A percentile compares a stretch with the other conserved stretches of the same genome.
Conservation (phyloP, 2,329 filamentous ascomycete genomes). For the Thielaviopsis ethacetica region DNA sequence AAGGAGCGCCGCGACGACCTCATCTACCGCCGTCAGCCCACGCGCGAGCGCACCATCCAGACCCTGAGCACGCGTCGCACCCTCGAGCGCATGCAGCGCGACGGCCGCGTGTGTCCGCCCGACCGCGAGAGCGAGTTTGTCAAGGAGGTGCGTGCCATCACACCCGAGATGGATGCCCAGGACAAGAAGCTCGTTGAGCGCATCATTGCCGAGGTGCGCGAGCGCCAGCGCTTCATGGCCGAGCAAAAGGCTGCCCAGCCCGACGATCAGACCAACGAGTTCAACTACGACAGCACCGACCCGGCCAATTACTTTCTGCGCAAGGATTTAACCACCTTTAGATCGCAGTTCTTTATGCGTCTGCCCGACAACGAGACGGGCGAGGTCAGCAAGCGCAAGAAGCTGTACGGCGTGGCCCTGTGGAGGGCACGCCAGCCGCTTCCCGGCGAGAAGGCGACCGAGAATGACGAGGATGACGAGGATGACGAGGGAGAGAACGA, state of each 20-base stretch:
- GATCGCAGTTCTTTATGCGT: slow-evolving; percentile 2
- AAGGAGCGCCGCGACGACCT: slow-evolving; percentile 14
- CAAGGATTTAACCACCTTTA: neutral
- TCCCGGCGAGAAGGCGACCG: neutral
- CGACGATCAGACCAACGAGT: neutral
- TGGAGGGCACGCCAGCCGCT: neutral
- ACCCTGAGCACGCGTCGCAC: slow-evolving; percentile 25
- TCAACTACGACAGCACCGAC: neutral
- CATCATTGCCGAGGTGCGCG: neutral
- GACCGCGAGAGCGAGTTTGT: slow-evolving; percentile 25
- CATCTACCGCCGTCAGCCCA: slow-evolving; percentile 12
- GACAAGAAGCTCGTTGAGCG: slow-evolving; percentile 1
- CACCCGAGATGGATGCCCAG: neutral
- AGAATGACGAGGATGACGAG: neutral
- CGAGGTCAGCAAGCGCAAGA: neutral
- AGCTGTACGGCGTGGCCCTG: slow-evolving; percentile 1
- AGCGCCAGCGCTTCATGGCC: neutral
- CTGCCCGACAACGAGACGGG: slow-evolving; percentile 10
- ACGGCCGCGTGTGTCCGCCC: slow-evolving; percentile 26
- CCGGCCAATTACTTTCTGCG: slow-evolving; percentile 4
- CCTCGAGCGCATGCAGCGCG: slow-evolving; percentile 26
- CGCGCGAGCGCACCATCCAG: slow-evolving; percentile 33
- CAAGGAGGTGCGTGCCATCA: slow-evolving; percentile 11
- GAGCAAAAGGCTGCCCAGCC: neutral
- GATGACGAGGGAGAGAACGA: neutral